Conservation (phyloP, 805 yeast genomes). For the Scheffersomyces ergatensis region DNA sequence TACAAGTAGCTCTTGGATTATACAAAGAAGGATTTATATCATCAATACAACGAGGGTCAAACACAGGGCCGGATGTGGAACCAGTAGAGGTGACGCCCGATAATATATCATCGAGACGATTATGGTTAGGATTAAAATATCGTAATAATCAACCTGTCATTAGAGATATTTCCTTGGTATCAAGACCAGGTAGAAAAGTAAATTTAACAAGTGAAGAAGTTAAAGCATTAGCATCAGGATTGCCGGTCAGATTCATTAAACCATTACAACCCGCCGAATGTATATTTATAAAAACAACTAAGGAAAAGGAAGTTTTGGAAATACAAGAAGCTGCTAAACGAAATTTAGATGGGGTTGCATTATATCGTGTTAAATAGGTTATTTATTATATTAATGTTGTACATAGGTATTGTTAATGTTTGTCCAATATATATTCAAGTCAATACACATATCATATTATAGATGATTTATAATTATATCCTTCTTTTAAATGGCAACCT, state of each 20-base stretch:
- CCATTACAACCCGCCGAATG: slow-evolving; percentile 91
- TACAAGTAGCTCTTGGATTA: slow-evolving; percentile 78
- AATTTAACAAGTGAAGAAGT: slow-evolving; percentile 62
- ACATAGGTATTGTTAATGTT: neutral
- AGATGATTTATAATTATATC: slow-evolving; percentile 1
- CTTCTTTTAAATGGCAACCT: slow-evolving; percentile 21
- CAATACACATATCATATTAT: neutral
- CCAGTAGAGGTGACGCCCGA: slow-evolving; percentile 82
- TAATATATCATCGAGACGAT: slow-evolving; percentile 77
- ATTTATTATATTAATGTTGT: neutral
- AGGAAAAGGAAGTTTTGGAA: slow-evolving; percentile 55
- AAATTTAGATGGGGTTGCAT: slow-evolving; percentile 69
- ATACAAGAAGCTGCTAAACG: slow-evolving; percentile 82
- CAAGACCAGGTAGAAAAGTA: slow-evolving; percentile 82
- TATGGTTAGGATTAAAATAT: slow-evolving; percentile 92
- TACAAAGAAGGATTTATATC: slow-evolving; percentile 90
- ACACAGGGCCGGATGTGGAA: slow-evolving; percentile 74
- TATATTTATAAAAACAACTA: slow-evolving; percentile 55
- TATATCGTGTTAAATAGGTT: slow-evolving; percentile 66
- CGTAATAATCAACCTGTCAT: slow-evolving; percentile 77
- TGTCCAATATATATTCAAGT: no score
- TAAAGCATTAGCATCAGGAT: slow-evolving; percentile 71
- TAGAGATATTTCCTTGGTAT: slow-evolving; percentile 65
- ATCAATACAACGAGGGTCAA: slow-evolving; percentile 80
- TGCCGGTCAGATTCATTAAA: slow-evolving; percentile 66